Percentiles rank a stretch among this genome's conserved stretches.
Conservation (phyloP, 1,284 basidiomycete species). For the Leccinum subrobustum region DNA sequence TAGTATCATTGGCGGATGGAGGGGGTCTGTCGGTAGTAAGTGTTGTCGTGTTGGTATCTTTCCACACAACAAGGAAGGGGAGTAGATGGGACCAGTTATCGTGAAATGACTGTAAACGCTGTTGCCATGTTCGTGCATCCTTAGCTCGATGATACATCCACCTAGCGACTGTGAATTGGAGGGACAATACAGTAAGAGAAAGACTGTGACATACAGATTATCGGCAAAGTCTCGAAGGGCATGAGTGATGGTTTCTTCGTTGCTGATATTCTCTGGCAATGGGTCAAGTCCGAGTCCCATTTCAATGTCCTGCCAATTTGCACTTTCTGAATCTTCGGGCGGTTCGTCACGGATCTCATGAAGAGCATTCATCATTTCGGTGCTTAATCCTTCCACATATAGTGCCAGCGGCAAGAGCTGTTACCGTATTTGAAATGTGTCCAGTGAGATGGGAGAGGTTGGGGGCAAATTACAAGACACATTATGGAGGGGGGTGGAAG, state of each 20-base stretch:
- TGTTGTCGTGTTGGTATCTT: background rate
- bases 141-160: background rate
- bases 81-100: background rate
- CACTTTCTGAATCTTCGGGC: background rate
- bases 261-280: background rate
- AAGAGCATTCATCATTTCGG: background rate
- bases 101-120: background rate
- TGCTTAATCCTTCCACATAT: background rate
- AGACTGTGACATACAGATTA: background rate
- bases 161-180: background rate
- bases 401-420: no score
- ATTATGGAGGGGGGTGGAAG: no score
- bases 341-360: background rate
- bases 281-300: background rate
- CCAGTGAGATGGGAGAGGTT: no score
- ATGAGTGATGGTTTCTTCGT: background rate
- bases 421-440: no score
- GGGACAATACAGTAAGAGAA: background rate
- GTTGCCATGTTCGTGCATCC: background rate
- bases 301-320: no score
- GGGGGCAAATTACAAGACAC: no score
- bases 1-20: background rate
- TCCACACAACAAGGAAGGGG: background rate
- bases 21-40: no score
- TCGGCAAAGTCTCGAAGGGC: background rate